Conservation (phyloP, 2,329 filamentous ascomycete species). For the Ophiostoma quercus region DNA sequence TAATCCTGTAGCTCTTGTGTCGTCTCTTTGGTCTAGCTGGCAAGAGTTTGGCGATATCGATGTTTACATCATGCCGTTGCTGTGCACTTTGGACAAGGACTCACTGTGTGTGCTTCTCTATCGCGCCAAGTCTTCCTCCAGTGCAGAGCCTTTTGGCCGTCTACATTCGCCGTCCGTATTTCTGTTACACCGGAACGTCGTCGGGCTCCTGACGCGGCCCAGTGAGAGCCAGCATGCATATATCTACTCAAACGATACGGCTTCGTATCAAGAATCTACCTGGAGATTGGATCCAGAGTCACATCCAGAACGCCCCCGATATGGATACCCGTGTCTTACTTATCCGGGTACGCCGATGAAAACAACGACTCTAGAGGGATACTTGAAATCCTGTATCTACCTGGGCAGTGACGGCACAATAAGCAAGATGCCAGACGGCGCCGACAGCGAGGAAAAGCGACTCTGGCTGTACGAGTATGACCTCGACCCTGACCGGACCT, state of each 20-base stretch:
- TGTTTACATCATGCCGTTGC: conserved; percentile 1
- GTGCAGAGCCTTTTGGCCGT: not conserved
- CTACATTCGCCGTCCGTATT: not conserved
- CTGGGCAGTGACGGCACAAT: not conserved
- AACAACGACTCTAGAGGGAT: not conserved
- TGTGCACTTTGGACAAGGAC: not conserved
- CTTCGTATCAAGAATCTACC: not conserved
- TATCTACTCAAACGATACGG: not conserved
- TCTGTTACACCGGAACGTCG: not conserved
- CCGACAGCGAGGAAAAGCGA: not conserved
- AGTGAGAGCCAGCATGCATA: not conserved
- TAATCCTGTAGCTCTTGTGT: not conserved
- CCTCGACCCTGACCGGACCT: not conserved
- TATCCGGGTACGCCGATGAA: not conserved
- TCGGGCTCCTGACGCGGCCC: not conserved
- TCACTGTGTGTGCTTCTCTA: not conserved
- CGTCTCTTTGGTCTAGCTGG: not conserved
- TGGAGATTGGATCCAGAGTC: not conserved
- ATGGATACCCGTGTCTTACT: not conserved
- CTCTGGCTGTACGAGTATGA: not conserved
- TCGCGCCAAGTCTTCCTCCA: not conserved
- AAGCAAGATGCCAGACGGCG: not conserved
- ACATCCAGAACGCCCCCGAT: not conserved
- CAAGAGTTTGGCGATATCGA: not conserved
- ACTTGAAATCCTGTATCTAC: not conserved